Evolutionary conservation across 176 grass and related monocot species (phyloP), one percentile per base, ranked within the genome.

Genomic region (Rhynchospora tenuis): DNA sequence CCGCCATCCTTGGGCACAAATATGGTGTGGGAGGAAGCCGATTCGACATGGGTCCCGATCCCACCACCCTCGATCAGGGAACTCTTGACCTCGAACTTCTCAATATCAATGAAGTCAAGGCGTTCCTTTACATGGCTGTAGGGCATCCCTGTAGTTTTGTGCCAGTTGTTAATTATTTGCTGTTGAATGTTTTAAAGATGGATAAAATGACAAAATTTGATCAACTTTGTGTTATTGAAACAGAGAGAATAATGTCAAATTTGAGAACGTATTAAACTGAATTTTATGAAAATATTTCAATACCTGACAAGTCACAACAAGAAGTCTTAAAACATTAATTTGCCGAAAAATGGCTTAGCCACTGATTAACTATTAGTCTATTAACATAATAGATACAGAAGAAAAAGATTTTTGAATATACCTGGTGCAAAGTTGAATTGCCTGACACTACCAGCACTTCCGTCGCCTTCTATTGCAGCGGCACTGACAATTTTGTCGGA

Each of bases 381-480:
- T 59, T 59, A n/a, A 59, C 17, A 24, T 11, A 23, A 46, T 22
- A 45, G 8, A 46, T n/a, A 70, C 0, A 45, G 68, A 45, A 72
- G 9, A 45, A 51, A 7, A 51, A 13, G 45, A 65, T 4, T 74
- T 80, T 31, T 15, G 17, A 42, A 12, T 24, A 6, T 90, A 97
- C 91, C 86, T 22, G 88, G 80, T 45, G 88, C 89, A 88, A 97
- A 97, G 85, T 97, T 94, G 86, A 94, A 91, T 76, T 94, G 90
- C 67, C 91, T 97, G 31, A 97, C 26, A 56, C 86, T 88, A 9
- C 94, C 90, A 5, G 82, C 83, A 7, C 16, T 29, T 26, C 91
- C 88, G 0, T 87, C 86, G 13, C 91, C 91, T 31, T 94, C 84
- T 1, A 92, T 16, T 7, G 84, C 24, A 24, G 83, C n/a, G 19